phyloP scores from a whole-genome alignment of 257 asterid genomes.

The Penstemon eatonii region DNA sequence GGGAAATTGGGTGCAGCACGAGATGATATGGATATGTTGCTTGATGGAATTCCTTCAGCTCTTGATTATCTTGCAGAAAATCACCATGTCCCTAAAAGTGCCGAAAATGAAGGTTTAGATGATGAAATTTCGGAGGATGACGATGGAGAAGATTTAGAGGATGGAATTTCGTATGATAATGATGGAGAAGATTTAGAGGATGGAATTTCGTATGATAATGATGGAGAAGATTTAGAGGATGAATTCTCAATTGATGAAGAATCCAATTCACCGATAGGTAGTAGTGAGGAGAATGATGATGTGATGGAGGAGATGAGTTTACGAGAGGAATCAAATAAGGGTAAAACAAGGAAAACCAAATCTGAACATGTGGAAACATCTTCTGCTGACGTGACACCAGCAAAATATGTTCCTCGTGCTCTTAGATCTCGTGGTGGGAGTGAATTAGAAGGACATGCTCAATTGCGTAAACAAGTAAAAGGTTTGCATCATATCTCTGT shows the following conservation, averaged over 20 bases:
- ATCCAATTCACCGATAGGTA: constrained; percentile 34
- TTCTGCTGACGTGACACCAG: constrained; percentile 33
- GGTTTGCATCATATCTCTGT: constrained; percentile 43
- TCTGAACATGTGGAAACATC: constrained; percentile 28
- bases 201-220: constrained; percentile 11
- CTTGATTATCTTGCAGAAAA: constrained; percentile 35
- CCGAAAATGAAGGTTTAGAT: constrained; percentile 12
- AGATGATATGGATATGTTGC: constrained; percentile 57
- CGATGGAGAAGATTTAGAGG: constrained; percentile 12
- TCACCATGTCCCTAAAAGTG: constrained; percentile 20
- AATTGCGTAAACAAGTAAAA: constrained; percentile 65
- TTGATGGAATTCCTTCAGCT: constrained; percentile 62
- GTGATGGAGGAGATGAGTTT: constrained; percentile 24
- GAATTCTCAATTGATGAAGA: constrained; percentile 22
- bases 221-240: background rate
- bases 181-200: background rate
- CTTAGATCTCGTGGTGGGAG: constrained; percentile 49
- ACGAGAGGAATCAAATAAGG: constrained; percentile 34
- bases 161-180: background rate
- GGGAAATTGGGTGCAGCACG: constrained; percentile 55
- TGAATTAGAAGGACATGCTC: constrained; percentile 72
- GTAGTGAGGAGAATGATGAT: constrained; percentile 37
- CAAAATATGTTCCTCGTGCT: constrained; percentile 73
- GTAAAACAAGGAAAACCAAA: constrained; percentile 43
- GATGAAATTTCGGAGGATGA: background rate